Conservation (phyloP, 768 basidiomycete species). For the Neoboletus magnificus region DNA sequence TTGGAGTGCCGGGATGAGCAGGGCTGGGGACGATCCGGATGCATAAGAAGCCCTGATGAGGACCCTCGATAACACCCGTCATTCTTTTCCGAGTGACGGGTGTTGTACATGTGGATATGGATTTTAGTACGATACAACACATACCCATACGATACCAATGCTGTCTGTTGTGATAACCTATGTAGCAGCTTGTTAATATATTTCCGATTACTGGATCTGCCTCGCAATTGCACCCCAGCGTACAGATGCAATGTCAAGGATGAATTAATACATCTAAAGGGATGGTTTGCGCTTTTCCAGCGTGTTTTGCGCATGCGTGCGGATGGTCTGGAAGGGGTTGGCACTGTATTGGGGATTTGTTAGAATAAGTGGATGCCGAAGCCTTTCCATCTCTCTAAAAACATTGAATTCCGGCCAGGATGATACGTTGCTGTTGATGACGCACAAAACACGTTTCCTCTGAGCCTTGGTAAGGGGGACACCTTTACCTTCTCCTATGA, state of each 20-base stretch:
- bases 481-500: slow-evolving; percentile 66
- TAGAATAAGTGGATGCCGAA: slow-evolving; percentile 68
- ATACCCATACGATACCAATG: slow-evolving; percentile 20
- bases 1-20: slow-evolving; percentile 84
- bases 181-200: slow-evolving; percentile 24
- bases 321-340: slow-evolving; percentile 76
- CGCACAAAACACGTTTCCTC: slow-evolving; percentile 67
- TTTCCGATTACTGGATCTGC: background rate
- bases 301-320: slow-evolving; percentile 77
- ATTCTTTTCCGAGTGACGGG: slow-evolving; percentile 3
- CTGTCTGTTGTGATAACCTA: slow-evolving; percentile 15
- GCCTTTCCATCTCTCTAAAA: slow-evolving; percentile 58
- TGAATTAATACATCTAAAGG: background rate
- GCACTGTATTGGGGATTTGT: slow-evolving; percentile 60
- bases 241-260: background rate
- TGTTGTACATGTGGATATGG: slow-evolving; percentile 16
- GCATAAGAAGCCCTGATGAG: slow-evolving; percentile 17
- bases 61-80: background rate
- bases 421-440: slow-evolving; percentile 9
- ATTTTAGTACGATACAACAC: slow-evolving; percentile 21
- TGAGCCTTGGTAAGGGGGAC: slow-evolving; percentile 58
- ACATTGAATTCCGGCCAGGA: background rate
- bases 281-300: slow-evolving; percentile 48
- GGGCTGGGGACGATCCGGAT: slow-evolving; percentile 46
- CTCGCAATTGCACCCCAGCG: background rate